Evolutionary conservation across 805 yeast genomes (phyloP).

Genomic region (Naumovozyma dairenensis): DNA sequence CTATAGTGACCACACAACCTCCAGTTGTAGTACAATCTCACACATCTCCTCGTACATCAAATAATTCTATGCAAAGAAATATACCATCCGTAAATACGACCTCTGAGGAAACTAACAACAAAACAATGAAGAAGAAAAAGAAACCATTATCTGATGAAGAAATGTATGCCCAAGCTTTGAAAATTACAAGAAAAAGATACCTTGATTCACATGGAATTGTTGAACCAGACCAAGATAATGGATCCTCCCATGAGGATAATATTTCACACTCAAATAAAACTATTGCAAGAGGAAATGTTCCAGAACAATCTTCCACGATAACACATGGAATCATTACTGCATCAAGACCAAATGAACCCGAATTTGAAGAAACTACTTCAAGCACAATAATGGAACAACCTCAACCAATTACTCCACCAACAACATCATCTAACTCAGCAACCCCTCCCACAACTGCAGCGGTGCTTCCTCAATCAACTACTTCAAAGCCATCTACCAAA

Average conservation of each 20-base stretch:
- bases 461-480: neutral
- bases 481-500: constrained; percentile 1
- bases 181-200: constrained; percentile 42
- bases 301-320: no score
- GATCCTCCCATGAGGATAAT: no score
- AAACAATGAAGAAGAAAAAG: no score
- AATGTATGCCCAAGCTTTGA: constrained; percentile 47
- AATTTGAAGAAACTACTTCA: neutral
- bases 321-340: no score
- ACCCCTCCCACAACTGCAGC: neutral
- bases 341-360: neutral
- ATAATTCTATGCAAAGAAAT: no score
- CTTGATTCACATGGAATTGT: constrained; percentile 7
- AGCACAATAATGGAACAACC: neutral
- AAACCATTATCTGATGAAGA: constrained; percentile 34
- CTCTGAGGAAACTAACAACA: constrained; percentile 1
- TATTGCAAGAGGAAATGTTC: neutral
- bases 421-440: neutral
- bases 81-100: neutral
- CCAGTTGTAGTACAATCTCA: neutral
- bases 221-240: no score
- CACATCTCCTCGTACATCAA: no score
- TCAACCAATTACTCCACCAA: neutral
- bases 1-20: no score
- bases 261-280: neutral